Base-by-base conservation (phyloP, 164 flowering plant genomes). In the Umbilicus rupestris region DNA sequence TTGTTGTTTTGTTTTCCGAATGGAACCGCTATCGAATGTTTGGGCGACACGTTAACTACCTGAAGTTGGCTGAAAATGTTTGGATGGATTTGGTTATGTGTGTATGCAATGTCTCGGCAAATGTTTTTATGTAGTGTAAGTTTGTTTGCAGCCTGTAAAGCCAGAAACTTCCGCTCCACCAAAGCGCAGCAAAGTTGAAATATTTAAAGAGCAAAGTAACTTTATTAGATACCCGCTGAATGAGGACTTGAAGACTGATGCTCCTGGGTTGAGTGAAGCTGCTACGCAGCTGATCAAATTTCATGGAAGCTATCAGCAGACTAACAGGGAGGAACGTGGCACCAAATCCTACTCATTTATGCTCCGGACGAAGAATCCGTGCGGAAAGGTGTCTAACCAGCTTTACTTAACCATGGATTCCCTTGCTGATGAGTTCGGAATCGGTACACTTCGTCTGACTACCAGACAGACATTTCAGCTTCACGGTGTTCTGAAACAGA, bases 401-500 rank as follows among this genome's bases (percentile, higher is more conserved):
- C 90, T 95, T 59, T 95, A 95, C 78, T 77, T 89, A 75, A 90
- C 84, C 55, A 90, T 95, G 99, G 99, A 95, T 79, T 84, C 81
- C 69, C 88, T 95, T 68, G 96, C 99, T 45, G 96, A 95, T 73
- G 77, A 92, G 77, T 95, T 92, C 81, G 99, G 99, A 29, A 95
- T 86, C 41, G 91, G 92, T 55, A 88, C 99, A 3, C 97, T 95
- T 75, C 91, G 99, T 28, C 75, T 95, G 72, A 95, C 99, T 1
- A 95, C 97, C 19, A 82, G 99, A 67, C 99, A 95, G 72, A 95
- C 99, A 29, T 92, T 95, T 81, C 99, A 95, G 83, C 90, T 95
- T 46, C 99, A 95, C 74, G 99, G 99, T n/a, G 80, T 95, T 58
- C 33, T 90, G 75, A 94, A 95, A 76, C 81, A 87, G 80, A 75